A percentile compares a stretch with the other conserved stretches of the same genome.
These are phyloP conservation scores for Collybiopsis luxurians DNA, from an alignment of 768 basidiomycete species.

Conservation along the genomic window DNA sequence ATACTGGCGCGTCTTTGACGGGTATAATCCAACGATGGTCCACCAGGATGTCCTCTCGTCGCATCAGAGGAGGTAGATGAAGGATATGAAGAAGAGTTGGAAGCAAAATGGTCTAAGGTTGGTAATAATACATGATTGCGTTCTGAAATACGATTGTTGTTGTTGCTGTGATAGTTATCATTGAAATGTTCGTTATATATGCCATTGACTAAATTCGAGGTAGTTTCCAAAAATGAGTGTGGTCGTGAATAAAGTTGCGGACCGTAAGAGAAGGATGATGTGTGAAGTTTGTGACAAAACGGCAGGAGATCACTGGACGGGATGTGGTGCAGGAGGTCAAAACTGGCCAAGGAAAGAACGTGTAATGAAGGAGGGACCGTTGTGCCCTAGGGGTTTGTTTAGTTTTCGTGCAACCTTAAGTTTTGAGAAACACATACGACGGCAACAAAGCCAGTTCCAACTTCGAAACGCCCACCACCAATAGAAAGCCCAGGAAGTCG, in stretches of 20 bases:
- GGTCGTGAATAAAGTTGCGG: conserved; percentile 8
- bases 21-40: not conserved
- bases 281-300: conserved; percentile 38
- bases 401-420: not conserved
- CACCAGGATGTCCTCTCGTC: not conserved
- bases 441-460: conserved; percentile 48
- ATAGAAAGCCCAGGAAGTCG: conserved; percentile 37
- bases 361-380: conserved; percentile 51
- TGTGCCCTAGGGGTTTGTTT: conserved; percentile 45
- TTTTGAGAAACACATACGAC: conserved; percentile 42
- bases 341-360: conserved; percentile 54
- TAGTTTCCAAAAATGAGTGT: conserved; percentile 10
- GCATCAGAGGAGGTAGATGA: not conserved
- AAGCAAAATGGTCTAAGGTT: conserved; percentile 7
- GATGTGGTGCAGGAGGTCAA: conserved; percentile 50
- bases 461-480: conserved; percentile 32
- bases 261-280: conserved; percentile 18
- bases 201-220: conserved; percentile 12
- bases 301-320: conserved; percentile 42
- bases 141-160: conserved; percentile 8
- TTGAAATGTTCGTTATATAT: conserved; percentile 14
- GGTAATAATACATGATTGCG: conserved; percentile 35
- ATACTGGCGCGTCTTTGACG: conserved; percentile 7
- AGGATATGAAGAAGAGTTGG: not conserved
- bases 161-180: conserved; percentile 14